These are phyloP conservation scores for Russula emetica DNA, from an alignment of 768 basidiomycete genomes.

Conservation along the genomic window DNA sequence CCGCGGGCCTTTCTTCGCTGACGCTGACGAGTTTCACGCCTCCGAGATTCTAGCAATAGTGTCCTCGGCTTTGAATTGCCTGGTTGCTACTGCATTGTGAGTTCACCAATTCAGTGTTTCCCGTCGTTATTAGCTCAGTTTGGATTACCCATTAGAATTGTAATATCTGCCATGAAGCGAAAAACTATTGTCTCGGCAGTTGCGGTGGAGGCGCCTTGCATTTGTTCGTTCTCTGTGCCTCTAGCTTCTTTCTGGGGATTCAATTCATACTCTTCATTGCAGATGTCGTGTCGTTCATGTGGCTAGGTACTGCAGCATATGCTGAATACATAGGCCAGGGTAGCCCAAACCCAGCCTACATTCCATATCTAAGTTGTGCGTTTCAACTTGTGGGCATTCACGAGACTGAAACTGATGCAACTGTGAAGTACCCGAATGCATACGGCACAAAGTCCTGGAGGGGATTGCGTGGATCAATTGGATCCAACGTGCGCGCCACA, in stretches of 20 bases:
- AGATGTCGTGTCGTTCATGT: constrained; percentile 18
- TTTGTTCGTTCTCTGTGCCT: constrained; percentile 13
- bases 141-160: neutral
- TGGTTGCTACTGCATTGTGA: constrained; percentile 3
- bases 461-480: constrained; percentile 20
- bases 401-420: neutral
- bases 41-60: constrained; percentile 4
- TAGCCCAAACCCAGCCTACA: neutral
- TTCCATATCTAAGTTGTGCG: neutral
- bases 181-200: constrained; percentile 13
- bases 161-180: neutral
- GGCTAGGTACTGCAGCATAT: constrained; percentile 15
- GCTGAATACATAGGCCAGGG: neutral
- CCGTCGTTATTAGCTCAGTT: neutral
- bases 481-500: constrained; percentile 19
- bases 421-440: constrained; percentile 5
- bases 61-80: neutral
- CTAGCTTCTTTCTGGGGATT: neutral
- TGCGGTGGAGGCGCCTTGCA: constrained; percentile 18
- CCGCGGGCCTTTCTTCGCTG: neutral
- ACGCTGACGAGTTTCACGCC: neutral
- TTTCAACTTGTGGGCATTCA: neutral
- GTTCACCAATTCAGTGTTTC: neutral
- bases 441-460: constrained; percentile 8
- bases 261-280: neutral